Evolutionary conservation across 2,329 filamentous ascomycete genomes (phyloP), one percentile per base, ranked within the genome.

Genomic region (Neoarthrinium moseri): DNA sequence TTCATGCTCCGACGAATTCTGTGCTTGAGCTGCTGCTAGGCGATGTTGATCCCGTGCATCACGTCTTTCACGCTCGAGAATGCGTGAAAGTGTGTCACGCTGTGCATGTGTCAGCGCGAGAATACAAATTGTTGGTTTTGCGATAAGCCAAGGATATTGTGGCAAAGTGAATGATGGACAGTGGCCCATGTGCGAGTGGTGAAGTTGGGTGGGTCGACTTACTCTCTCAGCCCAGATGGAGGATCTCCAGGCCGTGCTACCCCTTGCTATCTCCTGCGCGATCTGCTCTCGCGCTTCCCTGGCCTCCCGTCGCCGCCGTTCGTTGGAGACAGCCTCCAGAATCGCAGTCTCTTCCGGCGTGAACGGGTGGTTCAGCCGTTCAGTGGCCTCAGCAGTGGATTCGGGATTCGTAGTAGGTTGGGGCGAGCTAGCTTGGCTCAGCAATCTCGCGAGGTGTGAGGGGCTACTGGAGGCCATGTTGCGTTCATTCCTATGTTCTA

Each of bases 291-390:
- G 55, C 52, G 39, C 59, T 49, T 57, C 74, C 51, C 58, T 67
- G 62, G 56, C 53, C 45, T 79, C 76, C 33, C 74, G 68, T 15
- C 75, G 71, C 20, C 76, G 71, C 26, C 80, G 74, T 42, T 78
- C 73, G 23, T 70, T 70, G 49, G 80, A 74, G 22, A 81, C 69
- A 3, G 78, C 78, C 48, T 83, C 78, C 3, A 83, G 62, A 1
- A 83, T 76, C 35, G 75, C 61, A 3, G 75, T 76, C 52, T 84
- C 81, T 40, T 80, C 77, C 2, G 72, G 50, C 2, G 72, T 77
- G 23, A 80, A 66, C 1, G 79, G 77, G 24, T 70, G 65, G 44
- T 80, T 78, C 22, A 78, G 61, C 24, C 68, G 63, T 13, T 77
- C 69, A 10, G 73, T 51, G 2, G 56, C 43, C 8, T 71, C 68